These are phyloP conservation scores for Corymbia citriodora DNA, from an alignment of 441 rosid genomes.

Conservation along the genomic window DNA sequence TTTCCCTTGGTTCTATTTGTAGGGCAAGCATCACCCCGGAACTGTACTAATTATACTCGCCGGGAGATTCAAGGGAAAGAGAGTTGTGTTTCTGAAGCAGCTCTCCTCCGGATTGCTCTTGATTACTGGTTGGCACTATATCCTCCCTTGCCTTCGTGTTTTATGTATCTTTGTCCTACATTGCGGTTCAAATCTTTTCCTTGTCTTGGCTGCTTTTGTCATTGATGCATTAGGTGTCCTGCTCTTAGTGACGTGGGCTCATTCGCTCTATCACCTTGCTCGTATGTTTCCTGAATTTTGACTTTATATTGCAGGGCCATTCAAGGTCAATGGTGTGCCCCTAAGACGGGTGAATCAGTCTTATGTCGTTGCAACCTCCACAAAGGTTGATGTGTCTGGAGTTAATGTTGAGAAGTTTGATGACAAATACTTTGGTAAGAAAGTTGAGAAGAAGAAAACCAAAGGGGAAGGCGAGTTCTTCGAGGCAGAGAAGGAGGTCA, in stretches of 20 bases:
- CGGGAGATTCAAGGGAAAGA: slow-evolving; percentile 92
- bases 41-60: slow-evolving; percentile 77
- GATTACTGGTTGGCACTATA: slow-evolving; percentile 42
- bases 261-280: neutral
- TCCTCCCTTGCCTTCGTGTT: neutral
- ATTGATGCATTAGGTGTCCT: neutral
- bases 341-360: slow-evolving; percentile 77
- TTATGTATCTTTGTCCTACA: neutral
- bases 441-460: slow-evolving; percentile 67
- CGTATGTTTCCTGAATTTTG: neutral
- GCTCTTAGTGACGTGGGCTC: neutral
- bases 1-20: neutral
- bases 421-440: slow-evolving; percentile 77
- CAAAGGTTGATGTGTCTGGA: slow-evolving; percentile 72
- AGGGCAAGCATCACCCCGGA: slow-evolving; percentile 80
- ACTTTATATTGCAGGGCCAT: slow-evolving; percentile 48
- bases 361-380: slow-evolving; percentile 76
- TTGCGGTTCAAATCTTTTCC: neutral
- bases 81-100: slow-evolving; percentile 88
- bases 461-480: slow-evolving; percentile 81
- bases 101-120: slow-evolving; percentile 82
- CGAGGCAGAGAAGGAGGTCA: slow-evolving; percentile 70
- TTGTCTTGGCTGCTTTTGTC: neutral
- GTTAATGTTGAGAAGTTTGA: slow-evolving; percentile 58
- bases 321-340: slow-evolving; percentile 87